phyloP scores from a whole-genome alignment of 1,284 basidiomycete genomes.

The Lignosus rhinocerotis region DNA sequence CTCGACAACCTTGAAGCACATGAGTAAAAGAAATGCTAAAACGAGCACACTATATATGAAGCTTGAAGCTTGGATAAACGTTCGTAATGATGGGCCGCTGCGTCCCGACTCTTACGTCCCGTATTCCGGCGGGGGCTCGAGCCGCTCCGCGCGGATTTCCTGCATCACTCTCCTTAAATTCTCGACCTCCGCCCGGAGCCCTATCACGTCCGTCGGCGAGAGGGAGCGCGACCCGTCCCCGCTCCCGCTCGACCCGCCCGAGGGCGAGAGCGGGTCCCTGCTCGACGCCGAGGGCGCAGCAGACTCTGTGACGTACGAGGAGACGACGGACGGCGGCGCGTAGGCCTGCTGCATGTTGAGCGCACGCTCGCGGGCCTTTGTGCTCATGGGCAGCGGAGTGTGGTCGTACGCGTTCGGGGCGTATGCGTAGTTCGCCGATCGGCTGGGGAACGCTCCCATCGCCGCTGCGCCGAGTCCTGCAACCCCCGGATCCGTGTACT shows the following conservation, averaged over 20 bases:
- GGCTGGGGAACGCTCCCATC: neutral
- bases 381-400: neutral
- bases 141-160: conserved; percentile 24
- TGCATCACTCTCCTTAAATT: conserved; percentile 30
- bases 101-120: neutral
- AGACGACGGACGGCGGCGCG: conserved; percentile 6
- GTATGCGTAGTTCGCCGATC: neutral
- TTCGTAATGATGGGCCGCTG: neutral
- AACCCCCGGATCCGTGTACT: conserved; percentile 1
- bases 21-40: neutral
- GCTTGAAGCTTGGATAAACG: neutral
- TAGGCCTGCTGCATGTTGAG: conserved; percentile 10
- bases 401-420: neutral
- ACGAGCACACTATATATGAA: neutral
- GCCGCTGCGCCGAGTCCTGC: conserved; percentile 1
- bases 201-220: conserved; percentile 26
- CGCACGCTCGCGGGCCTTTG: conserved; percentile 22
- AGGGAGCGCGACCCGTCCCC: conserved; percentile 5
- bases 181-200: conserved; percentile 29
- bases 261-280: conserved; percentile 22
- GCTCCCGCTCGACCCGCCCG: neutral
- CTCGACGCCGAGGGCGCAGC: conserved; percentile 17
- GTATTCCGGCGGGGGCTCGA: conserved; percentile 29
- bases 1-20: too few relatives aligned
- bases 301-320: neutral